Percentiles rank a stretch among this genome's conserved stretches.
phyloP scores from a whole-genome alignment of 1,284 basidiomycete genomes.

The Fomitopsis pinicola region DNA sequence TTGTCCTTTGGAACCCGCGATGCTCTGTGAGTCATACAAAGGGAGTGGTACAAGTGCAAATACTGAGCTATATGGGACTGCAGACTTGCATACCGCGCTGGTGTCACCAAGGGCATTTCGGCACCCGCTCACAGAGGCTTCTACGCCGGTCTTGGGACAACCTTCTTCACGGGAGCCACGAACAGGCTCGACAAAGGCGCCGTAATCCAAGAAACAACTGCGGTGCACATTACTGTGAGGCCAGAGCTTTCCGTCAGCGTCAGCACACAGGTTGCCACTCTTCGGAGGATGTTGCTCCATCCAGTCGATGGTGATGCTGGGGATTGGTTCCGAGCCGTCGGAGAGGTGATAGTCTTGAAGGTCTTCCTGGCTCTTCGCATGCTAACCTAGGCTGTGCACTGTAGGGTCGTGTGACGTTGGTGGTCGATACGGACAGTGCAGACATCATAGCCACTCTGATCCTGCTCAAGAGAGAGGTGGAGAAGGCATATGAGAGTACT shows the following conservation, averaged over 20 bases:
- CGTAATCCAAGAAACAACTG: slow-evolving; percentile 45
- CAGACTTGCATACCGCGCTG: slow-evolving; percentile 33
- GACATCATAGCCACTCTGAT: slow-evolving; percentile 80
- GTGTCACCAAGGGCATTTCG: slow-evolving; percentile 36
- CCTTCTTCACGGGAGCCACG: slow-evolving; percentile 41
- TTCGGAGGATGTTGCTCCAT: slow-evolving; percentile 61
- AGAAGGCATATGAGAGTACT: slow-evolving; percentile 33
- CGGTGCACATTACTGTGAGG: slow-evolving; percentile 45
- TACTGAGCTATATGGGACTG: background rate
- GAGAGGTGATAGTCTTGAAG: slow-evolving; percentile 30
- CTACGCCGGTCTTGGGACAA: slow-evolving; percentile 45
- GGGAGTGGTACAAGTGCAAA: background rate
- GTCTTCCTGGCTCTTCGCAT: background rate
- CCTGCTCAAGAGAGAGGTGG: slow-evolving; percentile 70
- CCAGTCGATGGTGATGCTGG: slow-evolving; percentile 42
- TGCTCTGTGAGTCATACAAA: slow-evolving; percentile 55
- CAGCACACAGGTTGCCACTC: slow-evolving; percentile 59
- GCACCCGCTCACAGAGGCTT: slow-evolving; percentile 41
- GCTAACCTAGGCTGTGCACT: background rate
- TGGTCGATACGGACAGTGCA: slow-evolving; percentile 55
- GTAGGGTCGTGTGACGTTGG: slow-evolving; percentile 49
- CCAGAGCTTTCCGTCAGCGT: slow-evolving; percentile 38
- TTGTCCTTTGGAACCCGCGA: slow-evolving; percentile 70
- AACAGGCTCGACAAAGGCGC: slow-evolving; percentile 45
- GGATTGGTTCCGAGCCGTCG: slow-evolving; percentile 50